phyloP scores from a whole-genome alignment of 495 filamentous ascomycete species.

The Cercophora samala region DNA sequence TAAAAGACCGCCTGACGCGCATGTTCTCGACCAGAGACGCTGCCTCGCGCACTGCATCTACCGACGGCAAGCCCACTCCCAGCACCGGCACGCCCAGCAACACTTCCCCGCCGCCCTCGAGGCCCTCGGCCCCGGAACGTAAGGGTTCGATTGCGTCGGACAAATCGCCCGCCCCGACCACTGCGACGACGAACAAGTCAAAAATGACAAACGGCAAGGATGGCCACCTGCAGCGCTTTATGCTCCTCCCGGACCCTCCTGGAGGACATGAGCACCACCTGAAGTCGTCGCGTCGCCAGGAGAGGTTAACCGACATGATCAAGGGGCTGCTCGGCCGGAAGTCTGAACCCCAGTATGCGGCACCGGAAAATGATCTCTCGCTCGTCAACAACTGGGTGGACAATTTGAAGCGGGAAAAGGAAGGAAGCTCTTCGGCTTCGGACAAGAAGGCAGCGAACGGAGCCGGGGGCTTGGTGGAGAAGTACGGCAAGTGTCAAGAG shows the following conservation, averaged over 20 bases:
- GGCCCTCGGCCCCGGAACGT: constrained; percentile 28
- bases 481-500: constrained; percentile 98
- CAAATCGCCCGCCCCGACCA: constrained; percentile 18
- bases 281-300: constrained; percentile 82
- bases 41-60: constrained; percentile 22
- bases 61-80: constrained; percentile 23
- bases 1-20: constrained; percentile 49
- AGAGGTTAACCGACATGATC: constrained; percentile 91
- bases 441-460: constrained; percentile 78
- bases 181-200: constrained; percentile 16
- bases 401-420: constrained; percentile 83
- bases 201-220: constrained; percentile 31
- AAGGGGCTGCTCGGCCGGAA: constrained; percentile 72
- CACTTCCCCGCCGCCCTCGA: constrained; percentile 21
- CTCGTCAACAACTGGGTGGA: constrained; percentile 96
- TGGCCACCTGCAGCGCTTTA: constrained; percentile 41
- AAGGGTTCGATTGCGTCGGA: constrained; percentile 33
- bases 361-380: constrained; percentile 77
- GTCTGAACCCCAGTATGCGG: constrained; percentile 59
- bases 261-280: constrained; percentile 83
- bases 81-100: constrained; percentile 7
- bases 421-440: constrained; percentile 48
- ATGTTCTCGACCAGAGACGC: constrained; percentile 51
- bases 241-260: constrained; percentile 36
- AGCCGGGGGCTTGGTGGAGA: constrained; percentile 83